These are phyloP conservation scores for Epichloe brachyelytri DNA, from an alignment of 2,329 filamentous ascomycete genomes.

Conservation along the genomic window DNA sequence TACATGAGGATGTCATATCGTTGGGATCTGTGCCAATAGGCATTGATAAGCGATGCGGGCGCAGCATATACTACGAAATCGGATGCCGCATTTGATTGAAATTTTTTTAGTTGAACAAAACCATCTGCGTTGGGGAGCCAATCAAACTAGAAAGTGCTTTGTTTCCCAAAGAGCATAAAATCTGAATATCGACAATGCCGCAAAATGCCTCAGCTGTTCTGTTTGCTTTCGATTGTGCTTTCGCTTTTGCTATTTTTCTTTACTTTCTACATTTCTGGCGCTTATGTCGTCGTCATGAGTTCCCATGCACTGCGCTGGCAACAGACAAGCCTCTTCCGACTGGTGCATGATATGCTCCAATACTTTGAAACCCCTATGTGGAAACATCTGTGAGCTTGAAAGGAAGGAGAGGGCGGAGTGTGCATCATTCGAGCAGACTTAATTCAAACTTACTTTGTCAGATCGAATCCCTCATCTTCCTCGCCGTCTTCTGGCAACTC, in stretches of 20 bases:
- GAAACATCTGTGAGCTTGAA: slow-evolving; percentile 11
- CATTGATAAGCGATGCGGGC: neutral
- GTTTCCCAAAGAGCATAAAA: neutral
- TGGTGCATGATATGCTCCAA: slow-evolving; percentile 48
- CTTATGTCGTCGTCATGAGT: slow-evolving; percentile 10
- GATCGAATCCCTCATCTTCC: slow-evolving; percentile 43
- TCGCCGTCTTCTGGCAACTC: slow-evolving; percentile 20
- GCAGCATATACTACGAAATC: neutral
- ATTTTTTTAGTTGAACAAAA: neutral
- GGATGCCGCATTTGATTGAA: neutral
- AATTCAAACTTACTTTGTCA: slow-evolving; percentile 37
- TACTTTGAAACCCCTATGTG: slow-evolving; percentile 51
- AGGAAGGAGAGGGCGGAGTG: neutral
- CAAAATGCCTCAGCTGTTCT: neutral
- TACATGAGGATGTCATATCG: neutral
- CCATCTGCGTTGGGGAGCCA: neutral
- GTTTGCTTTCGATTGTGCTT: neutral
- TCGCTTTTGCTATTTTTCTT: neutral
- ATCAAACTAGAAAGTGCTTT: neutral
- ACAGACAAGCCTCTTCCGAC: slow-evolving; percentile 34
- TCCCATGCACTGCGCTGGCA: slow-evolving; percentile 26
- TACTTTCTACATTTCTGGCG: neutral
- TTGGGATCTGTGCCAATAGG: neutral
- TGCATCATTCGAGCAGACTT: neutral
- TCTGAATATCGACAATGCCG: neutral